These are phyloP conservation scores for Populus hybrid DNA, from an alignment of 441 rosid species.

Conservation along the genomic window DNA sequence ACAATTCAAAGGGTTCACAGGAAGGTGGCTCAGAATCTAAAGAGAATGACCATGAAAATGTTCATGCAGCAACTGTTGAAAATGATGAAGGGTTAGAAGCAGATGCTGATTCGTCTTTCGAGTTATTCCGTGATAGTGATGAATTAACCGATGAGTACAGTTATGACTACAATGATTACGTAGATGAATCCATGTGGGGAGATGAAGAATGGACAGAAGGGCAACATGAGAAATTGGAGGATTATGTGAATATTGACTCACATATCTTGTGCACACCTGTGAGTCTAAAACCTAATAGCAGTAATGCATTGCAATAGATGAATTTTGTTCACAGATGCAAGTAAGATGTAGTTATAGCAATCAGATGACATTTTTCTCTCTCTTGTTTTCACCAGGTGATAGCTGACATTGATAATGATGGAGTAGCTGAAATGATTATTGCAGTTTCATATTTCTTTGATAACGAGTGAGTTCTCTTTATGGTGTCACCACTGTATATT, in stretches of 20 bases:
- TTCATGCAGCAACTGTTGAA: constrained; percentile 68
- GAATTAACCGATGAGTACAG: constrained; percentile 88
- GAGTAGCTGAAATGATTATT: constrained; percentile 89
- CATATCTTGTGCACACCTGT: constrained; percentile 76
- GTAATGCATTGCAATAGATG: constrained; percentile 15
- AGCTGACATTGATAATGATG: constrained; percentile 97
- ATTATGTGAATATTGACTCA: constrained; percentile 87
- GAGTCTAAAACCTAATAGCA: constrained; percentile 38
- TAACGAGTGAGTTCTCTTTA: constrained; percentile 72
- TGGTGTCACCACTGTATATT: constrained; percentile 5
- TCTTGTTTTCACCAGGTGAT: constrained; percentile 61
- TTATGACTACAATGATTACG: constrained; percentile 95
- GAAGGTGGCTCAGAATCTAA: constrained; percentile 48
- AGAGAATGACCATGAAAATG: constrained; percentile 37
- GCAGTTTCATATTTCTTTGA: constrained; percentile 97
- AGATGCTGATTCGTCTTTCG: constrained; percentile 92
- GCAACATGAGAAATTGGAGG: constrained; percentile 80
- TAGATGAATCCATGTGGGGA: constrained; percentile 89
- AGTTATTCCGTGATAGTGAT: constrained; percentile 82
- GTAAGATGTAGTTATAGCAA: constrained; percentile 12
- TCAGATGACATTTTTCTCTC: constrained; percentile 13
- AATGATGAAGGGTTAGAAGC: constrained; percentile 83
- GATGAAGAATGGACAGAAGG: constrained; percentile 96
- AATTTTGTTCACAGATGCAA: constrained; percentile 13
- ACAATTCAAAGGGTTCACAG: constrained; percentile 40